Percentiles rank a stretch among this genome's conserved stretches.
Conservation (phyloP, 192 early-diverging fungal genomes). For the Tieghemiomyces parasiticus region DNA sequence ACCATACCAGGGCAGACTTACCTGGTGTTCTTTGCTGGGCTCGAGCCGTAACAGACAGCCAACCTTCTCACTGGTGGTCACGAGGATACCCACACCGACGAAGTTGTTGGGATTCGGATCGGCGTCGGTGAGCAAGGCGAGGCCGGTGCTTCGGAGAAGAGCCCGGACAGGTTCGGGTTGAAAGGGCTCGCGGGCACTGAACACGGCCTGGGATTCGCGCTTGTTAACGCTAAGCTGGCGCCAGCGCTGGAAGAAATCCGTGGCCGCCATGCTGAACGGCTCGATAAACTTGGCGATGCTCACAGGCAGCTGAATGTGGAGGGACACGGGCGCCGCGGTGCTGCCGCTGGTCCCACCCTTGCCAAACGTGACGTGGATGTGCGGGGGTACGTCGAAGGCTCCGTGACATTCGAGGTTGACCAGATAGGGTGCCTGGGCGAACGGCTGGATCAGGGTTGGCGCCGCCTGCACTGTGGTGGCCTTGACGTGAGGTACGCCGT, state of each 20-base stretch:
- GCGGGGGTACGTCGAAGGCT: constrained; percentile 39
- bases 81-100: constrained; percentile 68
- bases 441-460: constrained; percentile 60
- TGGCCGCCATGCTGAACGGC: constrained; percentile 51
- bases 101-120: constrained; percentile 84
- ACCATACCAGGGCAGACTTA: too few relatives aligned
- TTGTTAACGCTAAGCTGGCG: constrained; percentile 63
- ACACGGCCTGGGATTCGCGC: constrained; percentile 68
- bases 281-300: constrained; percentile 77
- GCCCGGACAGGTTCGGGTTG: constrained; percentile 33
- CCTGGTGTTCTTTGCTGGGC: constrained; percentile 65
- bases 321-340: constrained; percentile 15
- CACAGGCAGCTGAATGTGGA: constrained; percentile 67
- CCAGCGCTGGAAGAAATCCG: constrained; percentile 86
- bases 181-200: constrained; percentile 27
- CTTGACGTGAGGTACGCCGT: neutral
- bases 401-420: constrained; percentile 64
- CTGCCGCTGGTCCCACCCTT: constrained; percentile 21
- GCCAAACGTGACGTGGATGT: constrained; percentile 50
- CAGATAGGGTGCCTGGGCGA: constrained; percentile 31
- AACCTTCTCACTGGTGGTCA: constrained; percentile 42
- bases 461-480: constrained; percentile 44
- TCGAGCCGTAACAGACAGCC: constrained; percentile 85
- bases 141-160: constrained; percentile 47
- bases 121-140: constrained; percentile 63